Evolutionary conservation across 495 filamentous ascomycete species (phyloP).

Genomic region (Aspergillus nidulans): DNA sequence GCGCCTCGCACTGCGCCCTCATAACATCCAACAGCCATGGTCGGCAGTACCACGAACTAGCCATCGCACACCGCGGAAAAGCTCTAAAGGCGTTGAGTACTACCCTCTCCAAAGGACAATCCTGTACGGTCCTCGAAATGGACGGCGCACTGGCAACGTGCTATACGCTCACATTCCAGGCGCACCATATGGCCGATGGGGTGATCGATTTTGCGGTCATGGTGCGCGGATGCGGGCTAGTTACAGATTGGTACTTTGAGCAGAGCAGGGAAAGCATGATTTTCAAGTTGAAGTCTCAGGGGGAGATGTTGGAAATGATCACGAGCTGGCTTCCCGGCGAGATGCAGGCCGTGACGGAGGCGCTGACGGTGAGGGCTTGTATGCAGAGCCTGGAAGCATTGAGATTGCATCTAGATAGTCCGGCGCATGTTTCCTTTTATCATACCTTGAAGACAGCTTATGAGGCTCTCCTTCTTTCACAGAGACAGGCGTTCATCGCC

Average conservation of each 20-base stretch:
- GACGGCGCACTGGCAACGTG: constrained; percentile 54
- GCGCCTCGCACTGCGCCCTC: constrained; percentile 49
- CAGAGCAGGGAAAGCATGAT: constrained; percentile 29
- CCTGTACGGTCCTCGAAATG: constrained; percentile 27
- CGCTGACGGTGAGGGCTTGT: constrained; percentile 21
- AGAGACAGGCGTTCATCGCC: constrained; percentile 24
- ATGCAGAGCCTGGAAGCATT: not conserved
- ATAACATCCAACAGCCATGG: constrained; percentile 18
- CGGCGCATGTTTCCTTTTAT: constrained; percentile 17
- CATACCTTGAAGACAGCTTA: constrained; percentile 15
- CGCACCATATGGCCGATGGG: constrained; percentile 54
- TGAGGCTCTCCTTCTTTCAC: constrained; percentile 18
- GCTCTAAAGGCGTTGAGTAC: constrained; percentile 52
- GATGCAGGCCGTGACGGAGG: constrained; percentile 21
- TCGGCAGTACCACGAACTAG: constrained; percentile 29
- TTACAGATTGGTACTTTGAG: constrained; percentile 45
- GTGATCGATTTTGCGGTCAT: constrained; percentile 60
- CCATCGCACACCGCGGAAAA: constrained; percentile 52
- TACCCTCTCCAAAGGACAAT: constrained; percentile 32
- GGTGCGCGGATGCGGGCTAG: constrained; percentile 52
- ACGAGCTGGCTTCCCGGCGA: constrained; percentile 31
- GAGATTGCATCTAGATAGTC: not conserved
- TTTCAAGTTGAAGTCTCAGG: constrained; percentile 44
- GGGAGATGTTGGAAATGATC: constrained; percentile 22
- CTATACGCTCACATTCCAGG: constrained; percentile 57